Evolutionary conservation across 2,329 filamentous ascomycete species (phyloP).

Genomic region (Xylariaceae sp.): DNA sequence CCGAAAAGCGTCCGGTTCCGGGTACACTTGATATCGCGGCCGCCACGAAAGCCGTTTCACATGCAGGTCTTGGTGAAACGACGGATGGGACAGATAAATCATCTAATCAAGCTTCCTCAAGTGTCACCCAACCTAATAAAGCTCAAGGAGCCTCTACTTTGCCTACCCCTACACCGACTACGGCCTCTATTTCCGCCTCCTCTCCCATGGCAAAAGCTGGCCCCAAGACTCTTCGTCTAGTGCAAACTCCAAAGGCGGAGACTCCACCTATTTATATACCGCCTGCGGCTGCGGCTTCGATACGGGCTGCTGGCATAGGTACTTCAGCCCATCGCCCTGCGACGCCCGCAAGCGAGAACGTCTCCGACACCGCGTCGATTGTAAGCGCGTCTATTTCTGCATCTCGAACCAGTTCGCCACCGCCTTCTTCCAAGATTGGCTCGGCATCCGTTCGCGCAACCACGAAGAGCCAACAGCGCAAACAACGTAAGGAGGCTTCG

Average conservation of each 20-base stretch:
- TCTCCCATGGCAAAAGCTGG: constrained; percentile 55
- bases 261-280: constrained; percentile 43
- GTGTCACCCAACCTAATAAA: constrained; percentile 39
- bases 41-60: constrained; percentile 43
- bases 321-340: constrained; percentile 59
- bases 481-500: constrained; percentile 69
- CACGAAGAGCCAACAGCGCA: constrained; percentile 79
- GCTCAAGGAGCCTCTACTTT: constrained; percentile 46
- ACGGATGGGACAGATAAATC: constrained; percentile 32
- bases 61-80: constrained; percentile 25
- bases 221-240: constrained; percentile 70
- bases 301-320: constrained; percentile 35
- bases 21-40: constrained; percentile 54
- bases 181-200: constrained; percentile 53
- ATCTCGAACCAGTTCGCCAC: constrained; percentile 73
- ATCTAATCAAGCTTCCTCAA: constrained; percentile 33
- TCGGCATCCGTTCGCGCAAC: constrained; percentile 69
- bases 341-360: constrained; percentile 72
- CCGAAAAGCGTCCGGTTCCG: constrained; percentile 45
- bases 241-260: constrained; percentile 68
- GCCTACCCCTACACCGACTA: constrained; percentile 50
- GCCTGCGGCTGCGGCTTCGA: constrained; percentile 34
- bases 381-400: constrained; percentile 70
- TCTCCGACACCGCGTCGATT: constrained; percentile 77
- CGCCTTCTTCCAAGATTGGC: constrained; percentile 65